A percentile compares a stretch with the other conserved stretches of the same genome.
phyloP scores from a whole-genome alignment of 2,329 filamentous ascomycete species.

The Xylaria sp. region DNA sequence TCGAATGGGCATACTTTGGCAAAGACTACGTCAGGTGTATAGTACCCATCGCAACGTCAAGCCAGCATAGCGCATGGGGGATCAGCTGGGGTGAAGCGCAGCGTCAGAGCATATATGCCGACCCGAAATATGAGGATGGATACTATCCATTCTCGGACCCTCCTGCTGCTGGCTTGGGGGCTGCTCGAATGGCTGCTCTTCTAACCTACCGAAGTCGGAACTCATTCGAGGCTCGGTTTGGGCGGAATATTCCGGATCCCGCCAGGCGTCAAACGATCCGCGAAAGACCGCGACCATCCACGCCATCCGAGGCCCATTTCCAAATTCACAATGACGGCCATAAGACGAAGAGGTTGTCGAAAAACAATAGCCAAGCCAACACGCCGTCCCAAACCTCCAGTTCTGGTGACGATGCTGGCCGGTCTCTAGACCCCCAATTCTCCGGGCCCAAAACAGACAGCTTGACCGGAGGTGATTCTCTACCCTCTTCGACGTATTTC shows the following conservation, averaged over 20 bases:
- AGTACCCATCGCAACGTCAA: conserved; percentile 86
- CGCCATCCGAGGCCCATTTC: conserved; percentile 77
- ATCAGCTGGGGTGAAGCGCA: conserved; percentile 93
- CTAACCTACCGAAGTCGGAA: conserved; percentile 96
- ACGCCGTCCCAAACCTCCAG: conserved; percentile 36
- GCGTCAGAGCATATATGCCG: conserved; percentile 93
- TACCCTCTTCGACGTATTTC: conserved; percentile 84
- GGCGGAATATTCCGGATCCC: conserved; percentile 89
- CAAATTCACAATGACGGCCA: conserved; percentile 87
- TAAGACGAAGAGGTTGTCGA: conserved; percentile 67
- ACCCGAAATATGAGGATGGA: conserved; percentile 97
- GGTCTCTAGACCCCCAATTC: conserved; percentile 72
- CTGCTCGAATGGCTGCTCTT: conserved; percentile 95
- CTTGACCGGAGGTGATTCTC: conserved; percentile 61
- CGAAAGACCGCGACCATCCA: conserved; percentile 67
- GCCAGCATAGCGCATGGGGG: conserved; percentile 86
- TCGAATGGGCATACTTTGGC: conserved; percentile 92
- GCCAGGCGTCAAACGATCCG: conserved; percentile 86
- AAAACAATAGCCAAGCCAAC: conserved; percentile 54
- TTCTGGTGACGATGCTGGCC: conserved; percentile 39
- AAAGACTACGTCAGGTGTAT: conserved; percentile 83
- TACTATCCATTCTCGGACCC: conserved; percentile 92
- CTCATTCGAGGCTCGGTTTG: conserved; percentile 95
- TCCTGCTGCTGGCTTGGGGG: conserved; percentile 85
- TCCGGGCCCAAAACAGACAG: conserved; percentile 67